phyloP scores from a whole-genome alignment of 2,329 filamentous ascomycete genomes.

The Apiospora koreana region DNA sequence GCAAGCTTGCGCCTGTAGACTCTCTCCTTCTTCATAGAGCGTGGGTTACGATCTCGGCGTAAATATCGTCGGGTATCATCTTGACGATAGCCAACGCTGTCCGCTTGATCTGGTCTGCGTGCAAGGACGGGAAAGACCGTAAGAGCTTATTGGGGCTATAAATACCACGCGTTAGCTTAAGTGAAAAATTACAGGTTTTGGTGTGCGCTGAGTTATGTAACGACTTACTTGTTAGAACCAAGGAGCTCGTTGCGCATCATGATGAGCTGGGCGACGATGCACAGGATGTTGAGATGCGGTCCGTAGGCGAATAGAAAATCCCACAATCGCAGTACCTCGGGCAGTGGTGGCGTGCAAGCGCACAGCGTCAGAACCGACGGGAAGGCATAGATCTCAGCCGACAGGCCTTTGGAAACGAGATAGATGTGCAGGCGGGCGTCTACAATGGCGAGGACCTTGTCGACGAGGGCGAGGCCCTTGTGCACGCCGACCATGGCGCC shows the following conservation, averaged over 20 bases:
- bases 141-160: constrained; percentile 88
- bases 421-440: constrained; percentile 86
- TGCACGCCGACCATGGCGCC: constrained; percentile 98
- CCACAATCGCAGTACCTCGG: constrained; percentile 91
- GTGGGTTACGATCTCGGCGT: constrained; percentile 85
- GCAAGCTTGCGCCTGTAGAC: not conserved
- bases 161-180: not conserved
- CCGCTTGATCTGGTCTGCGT: constrained; percentile 81
- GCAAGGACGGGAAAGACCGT: constrained; percentile 81
- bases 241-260: constrained; percentile 84
- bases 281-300: constrained; percentile 90
- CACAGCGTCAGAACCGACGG: constrained; percentile 92
- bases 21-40: constrained; percentile 61
- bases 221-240: constrained; percentile 73
- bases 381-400: constrained; percentile 95
- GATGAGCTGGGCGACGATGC: constrained; percentile 93
- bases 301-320: constrained; percentile 97
- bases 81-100: constrained; percentile 84
- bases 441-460: constrained; percentile 88
- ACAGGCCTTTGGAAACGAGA: constrained; percentile 81
- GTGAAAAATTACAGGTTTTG: not conserved
- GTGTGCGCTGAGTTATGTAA: not conserved
- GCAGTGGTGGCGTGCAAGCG: constrained; percentile 91
- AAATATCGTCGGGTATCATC: constrained; percentile 88
- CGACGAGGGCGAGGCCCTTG: constrained; percentile 84